A percentile compares a stretch with the other conserved stretches of the same genome.
phyloP scores from a whole-genome alignment of 352 stramenopile genomes.

The Phytophthora aleatoria region DNA sequence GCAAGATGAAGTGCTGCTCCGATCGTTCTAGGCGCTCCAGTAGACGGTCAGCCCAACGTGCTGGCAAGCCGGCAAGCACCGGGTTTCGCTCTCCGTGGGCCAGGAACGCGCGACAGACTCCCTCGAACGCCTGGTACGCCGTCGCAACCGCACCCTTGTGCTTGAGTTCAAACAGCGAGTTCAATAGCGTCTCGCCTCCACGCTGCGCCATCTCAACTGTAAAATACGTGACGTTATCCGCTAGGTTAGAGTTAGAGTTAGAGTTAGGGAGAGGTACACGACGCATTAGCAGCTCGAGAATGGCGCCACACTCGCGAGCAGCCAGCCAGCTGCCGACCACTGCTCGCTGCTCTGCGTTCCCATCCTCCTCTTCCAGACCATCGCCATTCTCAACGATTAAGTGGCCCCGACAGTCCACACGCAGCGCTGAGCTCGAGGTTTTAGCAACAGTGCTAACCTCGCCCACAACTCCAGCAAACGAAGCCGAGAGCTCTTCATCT shows the following conservation, averaged over 20 bases:
- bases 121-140: constrained; percentile 85
- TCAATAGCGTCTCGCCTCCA: constrained; percentile 73
- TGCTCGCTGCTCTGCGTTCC: constrained; percentile 69
- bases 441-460: constrained; percentile 67
- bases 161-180: constrained; percentile 88
- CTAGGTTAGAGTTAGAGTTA: constrained; percentile 29
- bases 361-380: constrained; percentile 44
- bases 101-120: constrained; percentile 83
- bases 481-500: constrained; percentile 65
- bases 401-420: constrained; percentile 82
- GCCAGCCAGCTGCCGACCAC: constrained; percentile 89
- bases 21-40: constrained; percentile 75
- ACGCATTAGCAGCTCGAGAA: constrained; percentile 79
- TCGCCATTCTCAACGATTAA: constrained; percentile 64
- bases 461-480: constrained; percentile 65
- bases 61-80: constrained; percentile 55
- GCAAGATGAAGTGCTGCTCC: constrained; percentile 88
- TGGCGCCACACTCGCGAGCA: constrained; percentile 79
- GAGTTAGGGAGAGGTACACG: constrained; percentile 51
- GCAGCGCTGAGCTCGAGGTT: constrained; percentile 55
- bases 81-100: constrained; percentile 61
- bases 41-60: constrained; percentile 78
- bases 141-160: constrained; percentile 89
- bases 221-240: constrained; percentile 39
- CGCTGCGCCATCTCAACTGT: constrained; percentile 57